Conservation (phyloP, 2,329 filamentous ascomycete genomes). For the Botrytis hyacinthi region DNA sequence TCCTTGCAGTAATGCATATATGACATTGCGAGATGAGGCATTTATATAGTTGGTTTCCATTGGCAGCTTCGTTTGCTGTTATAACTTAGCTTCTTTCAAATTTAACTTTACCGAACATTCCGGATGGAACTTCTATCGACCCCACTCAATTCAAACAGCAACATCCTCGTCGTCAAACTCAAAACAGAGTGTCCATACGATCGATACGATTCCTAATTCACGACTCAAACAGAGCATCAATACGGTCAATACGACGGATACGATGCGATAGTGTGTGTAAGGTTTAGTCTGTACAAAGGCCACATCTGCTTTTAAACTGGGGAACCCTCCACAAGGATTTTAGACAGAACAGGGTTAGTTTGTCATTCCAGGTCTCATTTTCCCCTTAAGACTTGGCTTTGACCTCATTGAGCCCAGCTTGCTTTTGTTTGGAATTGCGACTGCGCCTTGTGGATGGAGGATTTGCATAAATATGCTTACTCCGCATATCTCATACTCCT, state of each 20-base stretch:
- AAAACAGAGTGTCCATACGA: not conserved
- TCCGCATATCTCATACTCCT: not conserved
- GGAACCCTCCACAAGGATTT: not conserved
- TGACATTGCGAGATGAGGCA: not conserved
- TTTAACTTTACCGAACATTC: not conserved
- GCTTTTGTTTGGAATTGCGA: not conserved
- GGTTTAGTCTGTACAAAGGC: not conserved
- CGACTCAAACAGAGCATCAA: no score
- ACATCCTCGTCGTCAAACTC: not conserved
- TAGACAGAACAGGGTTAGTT: not conserved
- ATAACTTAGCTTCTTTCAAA: not conserved
- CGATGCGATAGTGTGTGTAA: not conserved
- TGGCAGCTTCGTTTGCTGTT: not conserved
- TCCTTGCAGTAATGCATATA: not conserved
- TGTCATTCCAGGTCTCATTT: not conserved
- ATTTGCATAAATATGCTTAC: not conserved
- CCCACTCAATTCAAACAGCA: not conserved
- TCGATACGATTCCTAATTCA: not conserved
- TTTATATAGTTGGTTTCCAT: not conserved
- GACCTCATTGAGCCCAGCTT: not conserved
- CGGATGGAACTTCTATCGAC: not conserved
- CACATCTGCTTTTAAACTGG: not conserved
- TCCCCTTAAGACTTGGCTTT: not conserved
- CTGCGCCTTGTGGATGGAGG: not conserved
- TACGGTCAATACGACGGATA: not conserved